Conservation (phyloP, 169 alveolate genomes). For the Plasmodium fragile region DNA sequence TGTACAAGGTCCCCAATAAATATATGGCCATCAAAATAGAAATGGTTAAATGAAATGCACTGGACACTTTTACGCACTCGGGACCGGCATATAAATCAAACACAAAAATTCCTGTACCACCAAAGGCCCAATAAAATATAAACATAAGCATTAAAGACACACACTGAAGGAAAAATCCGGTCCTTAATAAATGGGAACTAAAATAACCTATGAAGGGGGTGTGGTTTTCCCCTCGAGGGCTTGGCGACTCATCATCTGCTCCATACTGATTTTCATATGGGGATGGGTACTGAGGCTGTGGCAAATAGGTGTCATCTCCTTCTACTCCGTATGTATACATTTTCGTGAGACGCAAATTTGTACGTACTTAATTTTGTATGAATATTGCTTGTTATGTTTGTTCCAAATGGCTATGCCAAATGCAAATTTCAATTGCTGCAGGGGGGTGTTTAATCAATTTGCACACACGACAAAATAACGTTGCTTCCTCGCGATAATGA, state of each 20-base stretch:
- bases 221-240: slow-evolving; percentile 89
- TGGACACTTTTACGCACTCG: slow-evolving; percentile 86
- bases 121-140: slow-evolving; percentile 88
- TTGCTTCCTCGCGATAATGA: not conserved
- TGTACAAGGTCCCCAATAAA: slow-evolving; percentile 85
- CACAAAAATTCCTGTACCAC: slow-evolving; percentile 88
- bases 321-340: slow-evolving; percentile 69
- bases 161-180: slow-evolving; percentile 86
- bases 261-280: slow-evolving; percentile 79
- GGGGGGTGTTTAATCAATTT: not conserved
- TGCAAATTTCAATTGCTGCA: not conserved
- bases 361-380: not conserved
- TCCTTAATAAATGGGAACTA: slow-evolving; percentile 84
- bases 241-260: slow-evolving; percentile 82
- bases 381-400: not conserved
- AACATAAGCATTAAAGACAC: slow-evolving; percentile 86
- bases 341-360: not conserved
- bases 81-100: slow-evolving; percentile 90
- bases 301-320: slow-evolving; percentile 61
- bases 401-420: not conserved
- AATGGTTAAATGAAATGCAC: slow-evolving; percentile 87
- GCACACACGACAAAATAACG: not conserved
- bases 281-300: slow-evolving; percentile 54
- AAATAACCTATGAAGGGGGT: slow-evolving; percentile 88
- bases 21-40: slow-evolving; percentile 86